Evolutionary conservation across 352 stramenopile genomes (phyloP), one percentile per base, ranked within the genome.

Genomic region (Plasmopara viticola): DNA sequence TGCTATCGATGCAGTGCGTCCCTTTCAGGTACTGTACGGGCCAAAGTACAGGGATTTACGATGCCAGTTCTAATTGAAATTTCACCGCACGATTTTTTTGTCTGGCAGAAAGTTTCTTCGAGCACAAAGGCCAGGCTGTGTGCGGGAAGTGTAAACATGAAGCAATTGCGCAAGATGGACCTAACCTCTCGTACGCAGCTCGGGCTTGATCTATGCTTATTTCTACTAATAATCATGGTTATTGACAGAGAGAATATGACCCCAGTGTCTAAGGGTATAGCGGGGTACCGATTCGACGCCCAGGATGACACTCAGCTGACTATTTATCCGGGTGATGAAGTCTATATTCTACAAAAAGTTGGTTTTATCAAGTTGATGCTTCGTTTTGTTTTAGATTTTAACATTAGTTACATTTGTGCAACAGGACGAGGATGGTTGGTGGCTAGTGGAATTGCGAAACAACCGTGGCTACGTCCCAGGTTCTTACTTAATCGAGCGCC

Each of bases 351-450:
- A 18, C 81, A 89, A 44, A 92, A 92, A 66, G 71, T 78, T 49
- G 29, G 15, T 25, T 25, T n/a, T 25, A 25, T 25, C 3, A 25
- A 28, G 13, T 10, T 18, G 5, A 15, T 47, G 28, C 14, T 38
- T 18, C 13, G 14, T 25, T 46, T 29, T 33, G 6, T 31, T 44
- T 41, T 34, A 44, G 41, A 25, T 1, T 25, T 37, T 58, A 68
- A 48, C 30, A 4, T 28, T 54, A 40, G 14, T 25, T 10, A 15
- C 5, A 9, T 50, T 38, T 13, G n/a, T 60, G 17, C 37, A 14
- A 54, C 47, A 81, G 68, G 81, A 92, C 34, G 78, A 89, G 39
- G 81, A 92, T 68, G 81, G 81, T 60, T 92, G 81, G 81, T 92
- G 81, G 81, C 68, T 89, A 44, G 81, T 88, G 35, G 75, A 88